Evolutionary conservation across 371 early-diverging fungal species (phyloP), one percentile per base, ranked within the genome.

Genomic region (Mortierella sp.): DNA sequence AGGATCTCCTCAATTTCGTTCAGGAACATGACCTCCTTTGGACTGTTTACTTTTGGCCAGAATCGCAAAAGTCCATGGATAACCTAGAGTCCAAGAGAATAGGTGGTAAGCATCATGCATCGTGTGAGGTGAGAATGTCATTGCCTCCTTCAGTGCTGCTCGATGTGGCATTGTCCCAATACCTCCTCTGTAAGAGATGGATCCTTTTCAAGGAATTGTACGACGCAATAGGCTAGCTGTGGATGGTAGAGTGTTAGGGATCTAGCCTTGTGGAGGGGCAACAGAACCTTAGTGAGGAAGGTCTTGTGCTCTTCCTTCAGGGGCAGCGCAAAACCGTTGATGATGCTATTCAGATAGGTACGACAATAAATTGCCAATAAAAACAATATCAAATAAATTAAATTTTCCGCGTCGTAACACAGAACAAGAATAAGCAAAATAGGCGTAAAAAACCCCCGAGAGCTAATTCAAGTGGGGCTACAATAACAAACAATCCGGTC

Each of bases 1-100:
- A 98, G 73, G 17, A 97, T 91, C 60, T 97, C 96, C 69, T 98
- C 98, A 42, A 97, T 80, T 79, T 97, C 97, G 80, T 92, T 94
- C 61, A 98, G 80, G 79, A 93, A 98, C 96, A 98, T 96, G 57
- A 97, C 95, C 81, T 97, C 97, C 79, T 98, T 98, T 7, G 96
- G 94, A 55, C 93, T 93, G 82, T 97, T 98, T 39, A 95, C 92
- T 72, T 97, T 98, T 50, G 98, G 98, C 98, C 98, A 98, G 80
- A 87, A 96, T 31, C 95, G 89, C 64, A 98, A 81, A 43, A 98
- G 82, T 9, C 93, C 90, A 49, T 82, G 82, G 30, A 95, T 83
- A 0, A 97, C 93, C 92, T 93, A 58, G 47, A 42, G 3, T n/a
- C 39, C 42, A 39, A 27, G 21, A 32, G 6, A 21, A n/a, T n/a